Base-by-base conservation (phyloP, 805 yeast species). In the Zygotorulaspora chibaensis region DNA sequence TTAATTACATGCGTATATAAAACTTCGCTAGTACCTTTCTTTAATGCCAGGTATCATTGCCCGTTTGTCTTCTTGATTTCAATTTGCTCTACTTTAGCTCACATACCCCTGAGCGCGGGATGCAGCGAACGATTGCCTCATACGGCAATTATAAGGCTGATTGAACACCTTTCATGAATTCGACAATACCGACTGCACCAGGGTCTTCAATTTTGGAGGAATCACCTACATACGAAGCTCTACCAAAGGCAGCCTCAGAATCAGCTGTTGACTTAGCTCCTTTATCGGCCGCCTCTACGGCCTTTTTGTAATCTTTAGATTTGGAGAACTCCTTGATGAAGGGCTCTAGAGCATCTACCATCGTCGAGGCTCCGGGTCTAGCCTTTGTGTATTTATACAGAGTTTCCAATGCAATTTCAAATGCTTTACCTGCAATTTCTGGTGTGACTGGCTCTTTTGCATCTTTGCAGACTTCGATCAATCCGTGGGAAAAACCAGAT, bases 211-310 rank as follows among this genome's bases (percentile, higher is more conserved):
- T 68, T 3, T 66, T 67, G n/a, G 68, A 65, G 5, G 73, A 73
- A n/a, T 85, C 87, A 20, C 87, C 88, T 23, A 90, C 96, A 62
- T 90, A 91, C 3, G 95, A 84, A 13, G 98, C 96, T 59, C 98
- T 79, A 26, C 98, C 98, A 55, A 91, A 88, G 56, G 83, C 83
- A 36, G 97, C 97, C 53, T 79, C 83, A 53, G 86, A 68, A 30
- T 79, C 70, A 40, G 81, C 80, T 0, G 98, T 91, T 3, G 76
- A 68, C 38, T 85, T 81, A 20, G 95, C 91, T 39, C 96, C 96
- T 33, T 76, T 68, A 34, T 71, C 71, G 7, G 95, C 95, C 9
- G 87, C 89, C 28, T 69, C 58, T 12, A 80, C 77, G 4, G 96
- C 96, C 37, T 70, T 68, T 8, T 58, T 51, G 29, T 87, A 65